A percentile compares a stretch with the other conserved stretches of the same genome.
Conservation (phyloP, 768 basidiomycete genomes). For the Xerocomellus amylosporus region DNA sequence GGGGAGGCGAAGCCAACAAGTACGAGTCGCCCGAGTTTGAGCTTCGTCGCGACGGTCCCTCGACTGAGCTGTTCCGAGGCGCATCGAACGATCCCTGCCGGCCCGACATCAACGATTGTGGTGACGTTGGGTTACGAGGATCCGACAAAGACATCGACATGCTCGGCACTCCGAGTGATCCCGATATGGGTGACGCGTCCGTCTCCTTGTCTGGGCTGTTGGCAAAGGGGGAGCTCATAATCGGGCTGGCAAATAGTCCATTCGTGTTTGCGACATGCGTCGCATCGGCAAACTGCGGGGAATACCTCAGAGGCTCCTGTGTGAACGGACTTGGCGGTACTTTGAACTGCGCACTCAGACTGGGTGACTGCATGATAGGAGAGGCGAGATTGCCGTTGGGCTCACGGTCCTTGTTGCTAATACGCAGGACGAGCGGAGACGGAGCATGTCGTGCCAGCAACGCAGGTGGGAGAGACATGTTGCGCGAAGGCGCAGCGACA, state of each 20-base stretch:
- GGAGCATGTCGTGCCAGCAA: constrained; percentile 20
- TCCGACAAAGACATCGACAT: constrained; percentile 16
- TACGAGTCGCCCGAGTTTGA: constrained; percentile 33
- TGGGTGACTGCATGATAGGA: constrained; percentile 35
- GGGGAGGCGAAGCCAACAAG: constrained; percentile 40
- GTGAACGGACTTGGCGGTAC: constrained; percentile 40
- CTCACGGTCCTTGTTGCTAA: constrained; percentile 2
- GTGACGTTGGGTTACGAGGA: constrained; percentile 7
- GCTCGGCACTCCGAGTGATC: not conserved
- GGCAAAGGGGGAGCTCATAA: constrained; percentile 9
- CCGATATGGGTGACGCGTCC: constrained; percentile 14
- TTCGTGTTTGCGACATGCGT: not conserved
- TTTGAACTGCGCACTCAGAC: constrained; percentile 28
- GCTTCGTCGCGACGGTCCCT: constrained; percentile 20
- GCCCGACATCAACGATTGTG: constrained; percentile 11
- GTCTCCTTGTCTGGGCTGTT: constrained; percentile 19
- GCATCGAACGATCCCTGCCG: constrained; percentile 20
- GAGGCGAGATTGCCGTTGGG: constrained; percentile 2
- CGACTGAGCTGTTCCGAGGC: constrained; percentile 18
- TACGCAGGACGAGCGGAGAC: constrained; percentile 19
- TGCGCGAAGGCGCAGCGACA: not conserved
- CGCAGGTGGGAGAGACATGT: constrained; percentile 17
- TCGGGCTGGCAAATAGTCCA: constrained; percentile 8
- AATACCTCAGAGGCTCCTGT: constrained; percentile 17
- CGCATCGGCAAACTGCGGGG: constrained; percentile 2